Base-by-base conservation (phyloP, 345 rosid species). In the Orychophragmus violaceus region DNA sequence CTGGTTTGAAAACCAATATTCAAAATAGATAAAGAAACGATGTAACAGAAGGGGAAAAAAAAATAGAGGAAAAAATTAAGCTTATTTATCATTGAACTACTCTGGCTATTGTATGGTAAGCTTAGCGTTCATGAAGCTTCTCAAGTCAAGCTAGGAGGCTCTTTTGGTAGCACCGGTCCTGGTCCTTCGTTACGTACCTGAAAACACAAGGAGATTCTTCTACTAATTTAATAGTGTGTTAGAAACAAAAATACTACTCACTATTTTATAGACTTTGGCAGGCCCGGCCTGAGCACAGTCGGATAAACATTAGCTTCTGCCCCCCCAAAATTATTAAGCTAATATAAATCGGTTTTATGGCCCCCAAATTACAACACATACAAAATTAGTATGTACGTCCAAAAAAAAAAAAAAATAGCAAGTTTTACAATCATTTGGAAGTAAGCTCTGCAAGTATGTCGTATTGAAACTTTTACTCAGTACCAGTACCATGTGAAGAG, bases 121-220 rank as follows among this genome's bases (percentile, higher is more conserved):
- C n/a, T 41, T 41, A 60, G 22, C 11, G 62, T 89, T 22, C 84
- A 83, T 52, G 81, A 61, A 66, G 74, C 78, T 62, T 72, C 79
- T 58, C 80, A 79, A 50, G 76, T 11, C 1, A 80, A 35, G 53
- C 32, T 76, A 10, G 77, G 75, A 70, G 75, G 79, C 54, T 72
- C 79, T 33, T 60, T 61, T 24, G 70, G 76, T 37, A 70, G 75
- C 69, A 68, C n/a, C 2, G 78, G 58, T 9, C 74, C 64, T 67
- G 77, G 62, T 44, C 73, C 77, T 27, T 73, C 49, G 11, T 44
- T 66, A 73, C 13, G 23, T 24, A 29, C 51, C 69, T 62, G 35
- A 9, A 52, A 57, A 25, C 13, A 24, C 13, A 5, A 60, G 44
- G 44, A 62, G 48, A 66, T 33, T 51, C 48, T 4, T 59, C 24